Percentiles rank a stretch among this genome's conserved stretches.
These are phyloP conservation scores for Geranium rotundifolium DNA, from an alignment of 345 rosid species.

Conservation along the genomic window DNA sequence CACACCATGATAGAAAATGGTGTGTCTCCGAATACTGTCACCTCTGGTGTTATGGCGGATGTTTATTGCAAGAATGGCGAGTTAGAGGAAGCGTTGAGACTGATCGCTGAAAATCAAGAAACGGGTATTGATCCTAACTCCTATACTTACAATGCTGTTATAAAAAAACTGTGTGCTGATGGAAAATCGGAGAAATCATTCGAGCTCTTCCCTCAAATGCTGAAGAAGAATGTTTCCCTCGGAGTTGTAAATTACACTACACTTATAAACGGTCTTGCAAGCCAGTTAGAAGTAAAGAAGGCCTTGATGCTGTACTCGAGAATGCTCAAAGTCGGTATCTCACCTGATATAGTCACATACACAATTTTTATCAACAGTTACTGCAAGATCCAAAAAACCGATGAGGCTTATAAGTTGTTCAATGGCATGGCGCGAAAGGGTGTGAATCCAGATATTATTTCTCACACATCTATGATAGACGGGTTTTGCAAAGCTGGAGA, in stretches of 20 bases:
- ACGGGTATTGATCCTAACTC: constrained; percentile 24
- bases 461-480: constrained; percentile 63
- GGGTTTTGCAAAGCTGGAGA: constrained; percentile 45
- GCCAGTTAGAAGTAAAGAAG: constrained; percentile 20
- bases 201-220: constrained; percentile 40
- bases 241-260: constrained; percentile 21
- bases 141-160: constrained; percentile 27
- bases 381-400: constrained; percentile 14
- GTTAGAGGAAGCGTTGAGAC: constrained; percentile 29
- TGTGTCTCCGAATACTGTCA: constrained; percentile 24
- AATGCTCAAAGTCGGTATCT: constrained; percentile 34
- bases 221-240: constrained; percentile 33
- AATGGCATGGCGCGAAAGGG: constrained; percentile 30
- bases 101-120: constrained; percentile 21
- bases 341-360: constrained; percentile 23
- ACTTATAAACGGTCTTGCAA: constrained; percentile 36
- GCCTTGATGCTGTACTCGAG: constrained; percentile 25
- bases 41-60: constrained; percentile 29
- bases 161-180: constrained; percentile 29
- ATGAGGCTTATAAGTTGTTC: constrained; percentile 27
- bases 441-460: constrained; percentile 43
- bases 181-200: constrained; percentile 23
- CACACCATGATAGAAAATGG: constrained; percentile 23
- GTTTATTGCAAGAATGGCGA: constrained; percentile 20
- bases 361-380: constrained; percentile 37